phyloP scores from a whole-genome alignment of 192 early-diverging fungal genomes.

The Rhizophagus clarus region DNA sequence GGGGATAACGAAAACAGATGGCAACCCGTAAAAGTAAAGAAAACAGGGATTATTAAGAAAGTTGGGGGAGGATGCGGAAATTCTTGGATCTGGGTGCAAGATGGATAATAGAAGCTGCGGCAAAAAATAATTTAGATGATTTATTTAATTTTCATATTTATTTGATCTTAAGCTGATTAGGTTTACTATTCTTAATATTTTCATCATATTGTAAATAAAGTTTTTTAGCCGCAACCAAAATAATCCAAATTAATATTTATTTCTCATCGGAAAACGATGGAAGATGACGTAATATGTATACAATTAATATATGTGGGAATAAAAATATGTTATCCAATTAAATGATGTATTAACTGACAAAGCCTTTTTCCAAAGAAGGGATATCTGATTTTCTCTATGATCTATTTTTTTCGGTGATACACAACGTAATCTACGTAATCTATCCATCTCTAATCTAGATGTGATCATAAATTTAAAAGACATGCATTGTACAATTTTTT shows the following conservation, averaged over 20 bases:
- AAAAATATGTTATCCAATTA: no score
- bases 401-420: not conserved
- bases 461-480: no score
- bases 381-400: not conserved
- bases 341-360: not conserved
- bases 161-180: no score
- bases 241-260: not conserved
- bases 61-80: constrained; percentile 46
- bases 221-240: not conserved
- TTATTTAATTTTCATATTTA: no score
- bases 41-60: not conserved
- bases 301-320: not conserved
- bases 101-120: not conserved
- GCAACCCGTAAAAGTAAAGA: not conserved
- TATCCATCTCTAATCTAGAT: not conserved
- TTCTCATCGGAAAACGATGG: not conserved
- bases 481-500: no score
- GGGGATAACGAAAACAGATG: constrained; percentile 36
- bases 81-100: constrained; percentile 40
- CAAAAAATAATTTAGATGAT: no score
- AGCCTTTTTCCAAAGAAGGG: not conserved
- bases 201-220: no score
- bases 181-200: no score
- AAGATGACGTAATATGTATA: no score
- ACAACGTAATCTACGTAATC: not conserved